Base-by-base conservation (phyloP, 2,329 filamentous ascomycete species). In the Fusarium falciforme region DNA sequence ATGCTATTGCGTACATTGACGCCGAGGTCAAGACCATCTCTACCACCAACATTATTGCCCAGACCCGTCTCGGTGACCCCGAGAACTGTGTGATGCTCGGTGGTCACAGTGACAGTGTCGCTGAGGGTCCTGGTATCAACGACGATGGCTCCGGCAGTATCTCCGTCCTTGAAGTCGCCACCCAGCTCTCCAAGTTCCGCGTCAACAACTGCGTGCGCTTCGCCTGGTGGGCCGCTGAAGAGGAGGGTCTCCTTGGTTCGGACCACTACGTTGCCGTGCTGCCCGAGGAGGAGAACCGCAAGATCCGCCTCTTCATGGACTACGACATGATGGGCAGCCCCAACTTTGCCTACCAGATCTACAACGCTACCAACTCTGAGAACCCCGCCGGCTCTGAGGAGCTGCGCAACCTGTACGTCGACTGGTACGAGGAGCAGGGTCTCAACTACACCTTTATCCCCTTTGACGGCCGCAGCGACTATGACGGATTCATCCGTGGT, bases 381-480 rank as follows among this genome's bases (percentile, higher is more conserved):
- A 92, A 92, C 80, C 94, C 94, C 35, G 85, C 82, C 17, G 94
- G 94, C 1, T 94, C 92, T 1, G 89, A 92, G 71, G 87, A 94
- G 79, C 86, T 94, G 65, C 89, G 91, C 67, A 84, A 91, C 68
- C 84, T 94, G 38, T 94, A 94, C 80, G 84, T 91, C 22, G 85
- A 91, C 58, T 94, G 89, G 87, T 95, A 92, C 83, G 82, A 86
- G 69, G 82, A 85, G 2, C 86, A 91, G 25, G 91, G 87, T 1
- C 85, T 91, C 66, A 91, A 91, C 81, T 92, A 91, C 79, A 93
- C 90, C 0, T 90, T 93, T 67, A 93, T 93, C 31, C 89, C 90
- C 3, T 96, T 96, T 74, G 92, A 94, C 76, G 93, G 93, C 8
- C 91, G 93, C 67, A 94, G 91, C 72, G 94, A 96, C 82, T 96